Evolutionary conservation across 2,329 filamentous ascomycete genomes (phyloP).

Genomic region (Aspergillus pseudoterreus): DNA sequence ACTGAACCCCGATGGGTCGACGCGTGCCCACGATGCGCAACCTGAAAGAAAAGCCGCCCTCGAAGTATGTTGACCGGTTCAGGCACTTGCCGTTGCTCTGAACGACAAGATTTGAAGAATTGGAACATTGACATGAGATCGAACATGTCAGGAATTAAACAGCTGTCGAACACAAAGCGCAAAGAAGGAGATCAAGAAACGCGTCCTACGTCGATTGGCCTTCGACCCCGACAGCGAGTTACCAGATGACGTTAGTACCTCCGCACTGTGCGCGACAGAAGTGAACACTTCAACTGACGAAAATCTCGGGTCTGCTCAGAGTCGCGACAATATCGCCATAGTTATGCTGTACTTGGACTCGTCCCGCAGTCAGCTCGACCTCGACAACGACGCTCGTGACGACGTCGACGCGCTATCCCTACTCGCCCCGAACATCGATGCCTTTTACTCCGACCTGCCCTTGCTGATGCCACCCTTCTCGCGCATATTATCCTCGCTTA

Average conservation of each 20-base stretch:
- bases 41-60: slow-evolving; percentile 26
- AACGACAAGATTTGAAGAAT: background rate
- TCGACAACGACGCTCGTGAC: slow-evolving; percentile 14
- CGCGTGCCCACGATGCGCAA: slow-evolving; percentile 27
- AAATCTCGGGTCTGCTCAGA: slow-evolving; percentile 10
- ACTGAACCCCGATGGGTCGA: slow-evolving; percentile 41
- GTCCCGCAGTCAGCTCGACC: slow-evolving; percentile 18
- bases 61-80: slow-evolving; percentile 26
- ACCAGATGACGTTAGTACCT: slow-evolving; percentile 27
- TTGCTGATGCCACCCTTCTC: slow-evolving; percentile 23
- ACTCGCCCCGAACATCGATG: slow-evolving; percentile 32
- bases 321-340: slow-evolving; percentile 34
- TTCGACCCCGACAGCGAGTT: slow-evolving; percentile 30
- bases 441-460: slow-evolving; percentile 31
- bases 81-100: background rate
- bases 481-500: slow-evolving; percentile 18
- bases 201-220: slow-evolving; percentile 28
- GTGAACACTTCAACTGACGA: background rate
- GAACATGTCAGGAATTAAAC: slow-evolving; percentile 30
- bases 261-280: background rate
- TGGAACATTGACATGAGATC: background rate
- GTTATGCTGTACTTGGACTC: slow-evolving; percentile 37
- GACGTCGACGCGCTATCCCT: slow-evolving; percentile 27
- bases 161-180: slow-evolving; percentile 28
- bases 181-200: slow-evolving; percentile 33